Evolutionary conservation across 2,329 filamentous ascomycete genomes (phyloP), one percentile per base, ranked within the genome.

Genomic region (Penicillium sp.): DNA sequence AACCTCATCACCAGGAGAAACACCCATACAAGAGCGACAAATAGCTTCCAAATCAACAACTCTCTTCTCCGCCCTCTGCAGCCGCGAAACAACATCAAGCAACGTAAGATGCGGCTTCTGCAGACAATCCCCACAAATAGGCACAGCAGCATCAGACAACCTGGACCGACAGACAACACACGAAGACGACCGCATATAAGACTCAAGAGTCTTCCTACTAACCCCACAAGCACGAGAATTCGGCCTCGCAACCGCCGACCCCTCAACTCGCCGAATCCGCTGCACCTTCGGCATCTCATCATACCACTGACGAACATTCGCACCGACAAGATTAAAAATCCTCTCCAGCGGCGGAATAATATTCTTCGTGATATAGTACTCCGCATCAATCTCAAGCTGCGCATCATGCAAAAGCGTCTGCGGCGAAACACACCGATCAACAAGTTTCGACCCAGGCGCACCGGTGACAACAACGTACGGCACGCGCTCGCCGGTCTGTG

Each of bases 361-460:
- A 71, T 97, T 97, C 78, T 97, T 97, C 19, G 84, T 86, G 68
- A 99, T 97, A 78, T 99, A 99, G 76, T 99, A 99, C 66, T 97
- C 92, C 0, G 93, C 88, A 69, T 99, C 94, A 19, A 99, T 83
- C 66, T 91, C 87, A 50, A 89, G 84, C 67, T 93, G 85, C 23
- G 90, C 86, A 63, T 90, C 90, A 53, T 85, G 80, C 2, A 97
- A 82, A 4, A 97, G 80, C 10, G 88, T 87, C 67, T 97, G 92
- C 0, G 94, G 94, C 33, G 91, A 85, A 0, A 99, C 90, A 70
- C 92, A 96, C 13, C 94, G 89, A 73, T 97, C 93, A 64, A 92
- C 88, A 9, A 99, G 83, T 31, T 91, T 81, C 8, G 93, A 89
- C 0, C 92, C 91, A 0, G 94, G 94, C 0, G 89, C 90, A 4